Base-by-base conservation (phyloP, 306 rosid species). In the Quercus variabilis region DNA sequence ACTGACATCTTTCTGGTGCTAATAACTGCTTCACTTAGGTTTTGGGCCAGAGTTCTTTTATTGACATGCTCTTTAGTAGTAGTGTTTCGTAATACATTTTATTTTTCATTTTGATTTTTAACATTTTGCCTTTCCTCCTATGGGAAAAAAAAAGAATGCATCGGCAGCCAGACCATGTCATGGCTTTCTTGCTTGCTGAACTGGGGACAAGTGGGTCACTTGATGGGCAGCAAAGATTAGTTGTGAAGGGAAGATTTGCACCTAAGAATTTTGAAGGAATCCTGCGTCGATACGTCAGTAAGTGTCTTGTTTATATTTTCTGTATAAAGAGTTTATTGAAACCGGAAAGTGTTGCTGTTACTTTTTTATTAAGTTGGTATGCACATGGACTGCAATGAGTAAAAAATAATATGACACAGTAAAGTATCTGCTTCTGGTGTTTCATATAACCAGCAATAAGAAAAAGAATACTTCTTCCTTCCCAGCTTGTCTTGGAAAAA, bases 211-310 rank as follows among this genome's bases (percentile, higher is more conserved):
- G 94, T 79, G 99, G 99, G 17, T 95, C 99, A 15, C 97, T 95
- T 69, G 99, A 95, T 79, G 98, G 97, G 68, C 99, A 95, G 60
- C 98, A 91, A 78, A 90, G 98, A 76, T 87, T 95, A 81, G 98
- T 95, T 20, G 98, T 95, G 19, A 95, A 93, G 88, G 99, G 99
- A 76, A 89, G 99, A 86, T 95, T 91, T 81, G 97, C 99, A 4
- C 99, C 99, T 6, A 94, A 93, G 88, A 93, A 91, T 76, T 95
- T 95, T 55, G 99, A 95, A 81, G 99, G 99, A 82, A 95, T 95
- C 75, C 82, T 95, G 78, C 88, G 99, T 12, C 91, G 98, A 83
- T 95, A 95, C 81, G 81, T 95, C 85, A 93, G 99, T 95, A 87
- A 87, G 98, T 89, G 80, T 58, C 41, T 80, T 7, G 17, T 77